Percentiles rank a stretch among this genome's conserved stretches.
These are phyloP conservation scores for Mucor plumbeus DNA, from an alignment of 371 early-diverging fungal species.

Conservation along the genomic window DNA sequence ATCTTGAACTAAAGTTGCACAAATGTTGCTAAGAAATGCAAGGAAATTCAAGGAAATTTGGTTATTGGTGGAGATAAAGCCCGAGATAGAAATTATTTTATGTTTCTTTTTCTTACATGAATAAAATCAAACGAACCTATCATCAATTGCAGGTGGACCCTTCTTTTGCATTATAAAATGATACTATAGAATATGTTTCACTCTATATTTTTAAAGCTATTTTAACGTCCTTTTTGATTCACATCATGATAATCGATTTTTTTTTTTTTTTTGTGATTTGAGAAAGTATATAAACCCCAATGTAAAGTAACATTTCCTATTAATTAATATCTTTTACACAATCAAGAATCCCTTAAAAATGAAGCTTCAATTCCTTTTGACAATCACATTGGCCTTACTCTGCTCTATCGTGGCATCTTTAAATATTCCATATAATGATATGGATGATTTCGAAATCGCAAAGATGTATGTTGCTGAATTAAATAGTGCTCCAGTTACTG, in stretches of 20 bases:
- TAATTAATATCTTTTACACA: not conserved
- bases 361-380: not conserved
- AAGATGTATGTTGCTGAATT: slow-evolving; percentile 3
- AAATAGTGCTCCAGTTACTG: not conserved
- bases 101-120: slow-evolving; percentile 9
- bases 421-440: not conserved
- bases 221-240: slow-evolving; percentile 1
- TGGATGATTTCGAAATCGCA: slow-evolving; percentile 6
- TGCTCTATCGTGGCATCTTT: not conserved
- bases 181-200: slow-evolving; percentile 1
- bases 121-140: slow-evolving; percentile 5
- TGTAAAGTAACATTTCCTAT: not conserved
- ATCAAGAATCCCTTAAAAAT: slow-evolving; percentile 1
- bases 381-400: slow-evolving; percentile 1
- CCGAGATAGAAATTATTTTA: not conserved
- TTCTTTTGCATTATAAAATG: slow-evolving; percentile 1
- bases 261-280: not conserved
- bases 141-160: not conserved
- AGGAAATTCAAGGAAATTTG: not conserved
- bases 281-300: slow-evolving; percentile 1
- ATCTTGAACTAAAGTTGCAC: not conserved
- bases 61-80: slow-evolving; percentile 1
- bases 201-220: not conserved
- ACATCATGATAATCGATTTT: not conserved
- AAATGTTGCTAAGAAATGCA: not conserved